phyloP scores from a whole-genome alignment of 2,329 filamentous ascomycete genomes.

The Periconia sp. region DNA sequence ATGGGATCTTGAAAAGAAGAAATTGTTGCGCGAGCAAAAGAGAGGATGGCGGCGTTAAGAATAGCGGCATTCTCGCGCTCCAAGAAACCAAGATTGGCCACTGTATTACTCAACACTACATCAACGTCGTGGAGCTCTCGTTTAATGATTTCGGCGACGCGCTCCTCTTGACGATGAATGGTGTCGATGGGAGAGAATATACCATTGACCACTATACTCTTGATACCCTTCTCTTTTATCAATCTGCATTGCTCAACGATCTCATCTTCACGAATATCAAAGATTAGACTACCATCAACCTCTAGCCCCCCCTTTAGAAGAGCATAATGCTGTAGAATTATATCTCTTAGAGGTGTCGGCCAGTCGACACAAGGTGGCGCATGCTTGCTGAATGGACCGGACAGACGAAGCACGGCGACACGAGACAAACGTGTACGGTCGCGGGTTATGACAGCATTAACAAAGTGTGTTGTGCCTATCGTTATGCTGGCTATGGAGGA shows the following conservation, averaged over 20 bases:
- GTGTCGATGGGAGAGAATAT: constrained; percentile 66
- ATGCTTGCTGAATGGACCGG: constrained; percentile 55
- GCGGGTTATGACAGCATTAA: constrained; percentile 59
- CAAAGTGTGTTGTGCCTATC: constrained; percentile 60
- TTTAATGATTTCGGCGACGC: constrained; percentile 56
- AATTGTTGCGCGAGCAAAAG: constrained; percentile 55
- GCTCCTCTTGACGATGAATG: constrained; percentile 58
- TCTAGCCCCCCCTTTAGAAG: constrained; percentile 57
- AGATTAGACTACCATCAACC: constrained; percentile 57
- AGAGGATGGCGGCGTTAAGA: constrained; percentile 56
- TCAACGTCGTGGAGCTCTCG: constrained; percentile 55
- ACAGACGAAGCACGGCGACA: constrained; percentile 61
- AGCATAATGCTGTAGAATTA: constrained; percentile 55
- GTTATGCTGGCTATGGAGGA: constrained; percentile 52
- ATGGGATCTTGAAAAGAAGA: constrained; percentile 55
- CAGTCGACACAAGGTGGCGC: constrained; percentile 59
- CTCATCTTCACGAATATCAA: constrained; percentile 52
- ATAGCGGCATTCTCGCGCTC: constrained; percentile 60
- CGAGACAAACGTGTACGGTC: constrained; percentile 57
- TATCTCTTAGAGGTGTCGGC: constrained; percentile 50
- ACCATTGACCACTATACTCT: constrained; percentile 61
- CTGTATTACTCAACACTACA: constrained; percentile 58
- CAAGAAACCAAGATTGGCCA: constrained; percentile 58
- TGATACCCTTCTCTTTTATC: constrained; percentile 53
- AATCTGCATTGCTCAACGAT: constrained; percentile 51